Evolutionary conservation across 345 rosid genomes (phyloP), one percentile per base, ranked within the genome.

Genomic region (Populus euphratica): DNA sequence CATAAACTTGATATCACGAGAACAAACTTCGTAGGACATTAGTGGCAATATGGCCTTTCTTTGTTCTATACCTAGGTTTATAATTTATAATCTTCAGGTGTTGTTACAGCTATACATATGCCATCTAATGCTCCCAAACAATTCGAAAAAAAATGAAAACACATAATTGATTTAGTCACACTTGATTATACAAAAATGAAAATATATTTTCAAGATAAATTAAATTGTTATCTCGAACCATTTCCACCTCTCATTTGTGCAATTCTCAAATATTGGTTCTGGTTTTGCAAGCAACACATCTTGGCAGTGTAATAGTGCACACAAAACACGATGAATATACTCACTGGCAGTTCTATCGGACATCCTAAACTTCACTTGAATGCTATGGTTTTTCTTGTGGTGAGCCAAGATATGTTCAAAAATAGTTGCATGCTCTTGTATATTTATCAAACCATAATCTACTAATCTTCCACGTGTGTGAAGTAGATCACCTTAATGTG

Each of bases 101-200:
- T 70, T 18, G 36, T 69, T 1, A 75, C 9, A n/a, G 5, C 39
- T 21, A 80, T 76, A 39, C 18, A 64, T 39, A 62, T 75, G 29
- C 36, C 69, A 80, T 80, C 56, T 43, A 75, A 38, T 16, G 79
- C 76, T 27, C 72, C 66, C 4, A 75, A 27, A 63, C 68, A 80
- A 47, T 69, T 75, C 68, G 75, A n/a, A 35, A 62, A 75, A 38
- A 41, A 18, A 14, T 67, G 3, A 13, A 73, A 38, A 25, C 54
- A 36, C 33, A 33, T 65, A 6, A 44, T 65, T 27, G 2, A 12
- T 10, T 31, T 27, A 62, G 73, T 12, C 12, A 12, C 1, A 2
- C 17, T 59, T 36, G 17, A 31, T 23, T 17, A 4, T 52, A 39
- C 7, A 17, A 38, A 73, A 18, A 13, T 38, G 25, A 18, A n/a